Conservation (phyloP, 1,284 basidiomycete species). For the Chalciporus sp. region DNA sequence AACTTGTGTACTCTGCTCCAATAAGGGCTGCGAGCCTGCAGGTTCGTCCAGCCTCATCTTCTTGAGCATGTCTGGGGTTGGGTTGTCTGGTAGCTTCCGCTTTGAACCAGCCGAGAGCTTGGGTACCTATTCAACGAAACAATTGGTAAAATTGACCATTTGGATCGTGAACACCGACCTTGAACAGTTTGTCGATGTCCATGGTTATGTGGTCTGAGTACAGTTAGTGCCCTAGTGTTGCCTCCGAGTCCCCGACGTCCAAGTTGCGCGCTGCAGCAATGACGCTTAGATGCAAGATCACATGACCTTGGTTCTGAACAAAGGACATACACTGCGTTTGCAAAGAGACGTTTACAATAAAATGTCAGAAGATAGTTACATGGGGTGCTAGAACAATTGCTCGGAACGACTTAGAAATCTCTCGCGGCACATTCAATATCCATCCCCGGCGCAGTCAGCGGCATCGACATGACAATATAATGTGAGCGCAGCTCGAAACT, state of each 20-base stretch:
- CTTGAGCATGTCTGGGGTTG: conserved; percentile 81
- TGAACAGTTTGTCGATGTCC: conserved; percentile 84
- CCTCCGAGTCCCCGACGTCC: too few relatives aligned
- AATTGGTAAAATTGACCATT: conserved; percentile 3
- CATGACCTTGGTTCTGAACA: background rate
- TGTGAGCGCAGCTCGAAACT: conserved; percentile 25
- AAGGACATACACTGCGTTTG: too few relatives aligned
- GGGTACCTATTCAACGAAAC: conserved; percentile 52
- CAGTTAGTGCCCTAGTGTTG: background rate
- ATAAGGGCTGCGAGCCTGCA: conserved; percentile 2
- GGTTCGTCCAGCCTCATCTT: conserved; percentile 62
- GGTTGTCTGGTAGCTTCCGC: conserved; percentile 81
- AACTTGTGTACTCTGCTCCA: conserved; percentile 27
- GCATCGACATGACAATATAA: conserved; percentile 11
- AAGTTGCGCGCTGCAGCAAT: too few relatives aligned
- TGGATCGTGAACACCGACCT: conserved; percentile 46
- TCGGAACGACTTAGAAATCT: background rate
- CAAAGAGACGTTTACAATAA: too few relatives aligned
- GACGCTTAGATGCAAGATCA: background rate
- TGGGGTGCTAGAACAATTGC: background rate
- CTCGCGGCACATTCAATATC: conserved; percentile 9
- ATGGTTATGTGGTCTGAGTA: conserved; percentile 38
- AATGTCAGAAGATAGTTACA: too few relatives aligned
- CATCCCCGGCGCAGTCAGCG: conserved; percentile 4
- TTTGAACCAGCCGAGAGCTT: conserved; percentile 71